Conservation (phyloP, 228 moss, liverwort and hornwort species). For the Sphagnum fallax region DNA sequence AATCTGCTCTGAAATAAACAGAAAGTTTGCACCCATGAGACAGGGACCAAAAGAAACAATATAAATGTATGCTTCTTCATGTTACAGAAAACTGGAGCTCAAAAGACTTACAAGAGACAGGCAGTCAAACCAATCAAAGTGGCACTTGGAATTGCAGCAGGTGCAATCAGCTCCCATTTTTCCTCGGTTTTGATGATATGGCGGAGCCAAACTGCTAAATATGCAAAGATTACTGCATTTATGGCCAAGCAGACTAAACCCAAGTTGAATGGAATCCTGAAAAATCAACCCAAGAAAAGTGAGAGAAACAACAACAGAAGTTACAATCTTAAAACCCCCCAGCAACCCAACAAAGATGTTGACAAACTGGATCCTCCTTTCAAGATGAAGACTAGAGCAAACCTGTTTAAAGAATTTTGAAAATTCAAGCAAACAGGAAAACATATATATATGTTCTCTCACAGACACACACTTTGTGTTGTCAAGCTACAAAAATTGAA, state of each 20-base stretch:
- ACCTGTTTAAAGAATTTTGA: background rate
- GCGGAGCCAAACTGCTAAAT: constrained; percentile 83
- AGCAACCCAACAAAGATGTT: background rate
- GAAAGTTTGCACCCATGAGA: too few species aligned
- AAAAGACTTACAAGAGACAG: constrained; percentile 50
- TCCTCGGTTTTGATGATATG: constrained; percentile 71
- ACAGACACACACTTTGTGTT: too few species aligned
- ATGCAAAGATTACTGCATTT: constrained; percentile 75
- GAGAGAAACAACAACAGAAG: background rate
- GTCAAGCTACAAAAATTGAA: too few species aligned
- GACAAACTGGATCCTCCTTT: background rate
- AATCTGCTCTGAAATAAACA: too few species aligned
- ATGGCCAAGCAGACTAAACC: constrained; percentile 67
- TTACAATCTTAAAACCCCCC: background rate
- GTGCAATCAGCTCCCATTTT: constrained; percentile 79
- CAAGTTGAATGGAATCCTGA: constrained; percentile 74
- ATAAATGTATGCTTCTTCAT: too few species aligned
- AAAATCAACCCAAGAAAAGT: constrained; percentile 5
- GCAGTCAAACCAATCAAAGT: constrained; percentile 74
- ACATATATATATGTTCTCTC: too few species aligned
- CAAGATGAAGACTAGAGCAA: background rate
- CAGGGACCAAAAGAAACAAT: too few species aligned
- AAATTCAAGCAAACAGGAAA: background rate
- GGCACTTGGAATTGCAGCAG: constrained; percentile 85
- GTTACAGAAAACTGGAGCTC: background rate